These are phyloP conservation scores for Bolboschoenus planiculmis DNA, from an alignment of 176 grass and related monocot species.

Conservation along the genomic window DNA sequence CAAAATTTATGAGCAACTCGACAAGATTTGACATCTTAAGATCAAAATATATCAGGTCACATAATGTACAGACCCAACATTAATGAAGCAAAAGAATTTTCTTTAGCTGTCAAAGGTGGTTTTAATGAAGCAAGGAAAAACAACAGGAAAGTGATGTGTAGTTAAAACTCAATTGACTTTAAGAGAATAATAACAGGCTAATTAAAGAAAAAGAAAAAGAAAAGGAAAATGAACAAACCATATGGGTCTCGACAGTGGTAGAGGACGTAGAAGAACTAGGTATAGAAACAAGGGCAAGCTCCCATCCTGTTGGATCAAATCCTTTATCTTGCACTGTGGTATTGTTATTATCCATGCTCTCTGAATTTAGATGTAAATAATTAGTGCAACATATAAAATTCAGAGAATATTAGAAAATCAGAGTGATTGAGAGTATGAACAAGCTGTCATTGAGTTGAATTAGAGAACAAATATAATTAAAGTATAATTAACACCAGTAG, in stretches of 20 bases:
- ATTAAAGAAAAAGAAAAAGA: slow-evolving; percentile 20
- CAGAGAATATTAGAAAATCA: not conserved
- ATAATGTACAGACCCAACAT: not conserved
- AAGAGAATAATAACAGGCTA: not conserved
- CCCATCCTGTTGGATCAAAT: slow-evolving; percentile 98
- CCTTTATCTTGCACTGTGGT: slow-evolving; percentile 45
- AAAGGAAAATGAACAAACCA: slow-evolving; percentile 49
- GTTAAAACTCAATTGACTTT: not conserved
- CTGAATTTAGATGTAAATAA: slow-evolving; percentile 31
- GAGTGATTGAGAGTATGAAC: not conserved
- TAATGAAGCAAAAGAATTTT: not conserved
- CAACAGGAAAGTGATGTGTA: not conserved
- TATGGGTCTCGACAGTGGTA: slow-evolving; percentile 44
- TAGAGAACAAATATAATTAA: not conserved
- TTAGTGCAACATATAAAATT: not conserved
- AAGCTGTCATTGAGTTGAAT: slow-evolving; percentile 5
- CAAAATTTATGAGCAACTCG: not conserved
- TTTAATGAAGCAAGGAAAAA: not conserved
- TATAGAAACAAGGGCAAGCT: slow-evolving; percentile 87
- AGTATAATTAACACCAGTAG: not conserved
- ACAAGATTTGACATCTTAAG: not conserved
- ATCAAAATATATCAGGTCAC: not conserved
- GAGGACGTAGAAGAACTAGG: slow-evolving; percentile 43
- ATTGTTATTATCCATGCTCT: slow-evolving; percentile 31
- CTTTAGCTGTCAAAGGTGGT: not conserved